A percentile compares a stretch with the other conserved stretches of the same genome.
phyloP scores from a whole-genome alignment of 768 basidiomycete species.

The Amanita thiersii region DNA sequence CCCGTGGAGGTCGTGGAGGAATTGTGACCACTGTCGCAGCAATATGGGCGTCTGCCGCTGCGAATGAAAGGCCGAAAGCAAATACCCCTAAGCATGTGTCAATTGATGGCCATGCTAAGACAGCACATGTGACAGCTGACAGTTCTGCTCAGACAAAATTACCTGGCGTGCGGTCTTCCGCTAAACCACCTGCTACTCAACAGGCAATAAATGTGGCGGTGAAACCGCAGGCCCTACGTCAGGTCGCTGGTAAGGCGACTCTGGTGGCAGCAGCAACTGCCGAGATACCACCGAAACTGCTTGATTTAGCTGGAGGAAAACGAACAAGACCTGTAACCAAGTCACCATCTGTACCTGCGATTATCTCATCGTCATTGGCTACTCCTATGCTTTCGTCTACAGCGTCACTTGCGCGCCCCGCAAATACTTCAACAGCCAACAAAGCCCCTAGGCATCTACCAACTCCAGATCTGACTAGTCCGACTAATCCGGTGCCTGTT shows the following conservation, averaged over 20 bases:
- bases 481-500: neutral
- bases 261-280: neutral
- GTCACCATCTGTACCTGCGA: constrained; percentile 59
- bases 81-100: neutral
- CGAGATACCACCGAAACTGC: constrained; percentile 9
- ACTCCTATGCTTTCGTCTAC: constrained; percentile 68
- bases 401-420: constrained; percentile 60
- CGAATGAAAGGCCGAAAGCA: constrained; percentile 3
- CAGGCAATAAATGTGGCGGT: no score
- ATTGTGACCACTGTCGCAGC: constrained; percentile 66
- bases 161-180: no score
- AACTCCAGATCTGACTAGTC: neutral
- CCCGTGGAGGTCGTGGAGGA: constrained; percentile 71
- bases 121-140: no score
- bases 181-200: no score
- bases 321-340: constrained; percentile 38
- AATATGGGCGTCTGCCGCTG: constrained; percentile 59
- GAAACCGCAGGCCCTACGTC: no score
- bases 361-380: constrained; percentile 66
- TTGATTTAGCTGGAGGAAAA: constrained; percentile 13
- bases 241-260: no score
- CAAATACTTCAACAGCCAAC: constrained; percentile 10
- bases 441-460: neutral
- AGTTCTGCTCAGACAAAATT: no score
- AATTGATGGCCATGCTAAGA: no score